Percentiles rank a stretch among this genome's conserved stretches.
Conservation (phyloP, 176 grass and related monocot genomes). For the Aegilops bicornis region DNA sequence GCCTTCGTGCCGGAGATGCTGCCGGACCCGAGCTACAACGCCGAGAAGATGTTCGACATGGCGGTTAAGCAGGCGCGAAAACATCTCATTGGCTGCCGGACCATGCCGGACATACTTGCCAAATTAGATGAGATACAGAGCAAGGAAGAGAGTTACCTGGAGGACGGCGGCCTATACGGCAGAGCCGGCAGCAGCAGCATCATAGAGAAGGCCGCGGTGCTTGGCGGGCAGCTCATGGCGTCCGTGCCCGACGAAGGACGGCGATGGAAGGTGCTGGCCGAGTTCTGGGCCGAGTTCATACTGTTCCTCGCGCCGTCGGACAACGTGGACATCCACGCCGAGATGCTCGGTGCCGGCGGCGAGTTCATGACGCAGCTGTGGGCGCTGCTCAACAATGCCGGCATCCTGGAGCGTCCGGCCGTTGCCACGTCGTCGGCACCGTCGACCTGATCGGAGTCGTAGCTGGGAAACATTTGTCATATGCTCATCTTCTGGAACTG, state of each 20-base stretch:
- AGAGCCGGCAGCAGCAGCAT: not conserved
- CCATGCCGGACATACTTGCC: not conserved
- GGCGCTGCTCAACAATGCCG: not conserved
- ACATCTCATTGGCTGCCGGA: slow-evolving; percentile 1
- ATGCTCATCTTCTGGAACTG: no score
- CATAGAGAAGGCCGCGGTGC: slow-evolving; percentile 29
- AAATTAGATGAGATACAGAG: not conserved
- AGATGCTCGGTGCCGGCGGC: slow-evolving; percentile 42
- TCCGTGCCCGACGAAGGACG: not conserved
- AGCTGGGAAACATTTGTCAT: no score
- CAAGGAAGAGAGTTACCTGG: not conserved
- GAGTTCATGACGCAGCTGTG: slow-evolving; percentile 52
- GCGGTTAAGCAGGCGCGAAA: slow-evolving; percentile 43
- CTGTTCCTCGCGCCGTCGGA: slow-evolving; percentile 44
- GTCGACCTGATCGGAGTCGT: no score
- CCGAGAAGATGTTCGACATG: slow-evolving; percentile 52
- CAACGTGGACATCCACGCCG: slow-evolving; percentile 38
- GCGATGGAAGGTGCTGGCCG: slow-evolving; percentile 36
- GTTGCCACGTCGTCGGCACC: no score
- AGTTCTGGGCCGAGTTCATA: slow-evolving; percentile 39
- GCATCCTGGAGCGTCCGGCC: no score
- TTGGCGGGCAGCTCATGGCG: not conserved
- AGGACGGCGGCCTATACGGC: not conserved
- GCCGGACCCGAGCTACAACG: slow-evolving; percentile 43
- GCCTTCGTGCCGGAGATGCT: slow-evolving; percentile 58